phyloP scores from a whole-genome alignment of 495 filamentous ascomycete genomes.

The Lepraria neglecta region DNA sequence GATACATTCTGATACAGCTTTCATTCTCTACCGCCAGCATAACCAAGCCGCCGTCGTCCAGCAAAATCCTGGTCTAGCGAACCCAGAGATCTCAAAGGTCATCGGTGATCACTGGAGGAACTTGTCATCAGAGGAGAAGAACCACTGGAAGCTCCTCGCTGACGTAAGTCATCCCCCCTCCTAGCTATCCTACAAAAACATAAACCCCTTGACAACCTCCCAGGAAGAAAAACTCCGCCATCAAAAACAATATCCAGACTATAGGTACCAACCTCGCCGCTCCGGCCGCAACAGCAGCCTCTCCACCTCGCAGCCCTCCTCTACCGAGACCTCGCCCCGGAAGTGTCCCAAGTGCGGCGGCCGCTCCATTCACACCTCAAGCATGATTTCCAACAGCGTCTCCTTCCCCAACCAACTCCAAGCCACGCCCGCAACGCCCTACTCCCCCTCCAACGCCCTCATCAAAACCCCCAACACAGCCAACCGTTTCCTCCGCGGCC shows the following conservation, averaged over 20 bases:
- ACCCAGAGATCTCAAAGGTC: constrained; percentile 97
- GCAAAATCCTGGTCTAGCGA: constrained; percentile 80
- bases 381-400: constrained; percentile 19
- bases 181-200: background rate
- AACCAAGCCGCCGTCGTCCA: constrained; percentile 76
- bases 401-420: constrained; percentile 30
- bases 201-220: background rate
- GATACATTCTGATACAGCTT: constrained; percentile 53
- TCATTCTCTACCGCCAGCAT: constrained; percentile 95
- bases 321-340: constrained; percentile 37
- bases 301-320: constrained; percentile 29
- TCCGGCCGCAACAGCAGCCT: constrained; percentile 45
- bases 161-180: constrained; percentile 47
- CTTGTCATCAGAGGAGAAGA: constrained; percentile 67
- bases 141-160: constrained; percentile 82
- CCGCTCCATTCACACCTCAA: constrained; percentile 26
- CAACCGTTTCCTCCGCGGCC: constrained; percentile 18
- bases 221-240: constrained; percentile 90
- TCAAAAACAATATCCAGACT: constrained; percentile 83
- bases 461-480: constrained; percentile 21
- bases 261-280: constrained; percentile 87
- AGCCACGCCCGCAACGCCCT: constrained; percentile 49
- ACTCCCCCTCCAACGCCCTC: constrained; percentile 14
- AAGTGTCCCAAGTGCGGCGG: constrained; percentile 43
- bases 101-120: constrained; percentile 89